These are phyloP conservation scores for Cyclotella choctawhatcheeana DNA, from an alignment of 108 stramenopile species.

Conservation along the genomic window DNA sequence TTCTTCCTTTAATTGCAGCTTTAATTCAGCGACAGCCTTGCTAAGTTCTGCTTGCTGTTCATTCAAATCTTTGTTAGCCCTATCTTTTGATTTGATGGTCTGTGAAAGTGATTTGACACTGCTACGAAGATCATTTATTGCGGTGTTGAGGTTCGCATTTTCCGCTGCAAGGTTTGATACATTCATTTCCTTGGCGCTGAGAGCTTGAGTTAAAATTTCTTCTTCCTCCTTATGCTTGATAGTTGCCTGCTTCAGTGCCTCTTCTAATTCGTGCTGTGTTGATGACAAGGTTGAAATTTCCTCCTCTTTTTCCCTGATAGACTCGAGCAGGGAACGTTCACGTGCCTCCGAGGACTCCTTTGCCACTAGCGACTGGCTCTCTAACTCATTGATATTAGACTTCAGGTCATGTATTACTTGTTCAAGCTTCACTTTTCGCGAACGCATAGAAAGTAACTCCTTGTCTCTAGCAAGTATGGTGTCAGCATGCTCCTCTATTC, in stretches of 20 bases:
- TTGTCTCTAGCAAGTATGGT: not conserved
- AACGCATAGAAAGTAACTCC: not conserved
- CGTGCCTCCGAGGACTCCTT: not conserved
- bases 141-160: not conserved
- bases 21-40: not conserved
- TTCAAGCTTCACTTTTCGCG: not conserved
- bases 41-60: not conserved
- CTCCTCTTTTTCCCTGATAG: constrained; percentile 16
- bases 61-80: not conserved
- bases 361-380: not conserved
- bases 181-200: not conserved
- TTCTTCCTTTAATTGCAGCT: not conserved
- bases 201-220: not conserved
- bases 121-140: not conserved
- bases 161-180: not conserved
- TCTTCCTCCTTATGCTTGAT: not conserved
- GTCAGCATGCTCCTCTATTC: not conserved
- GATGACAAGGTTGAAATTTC: constrained; percentile 1
- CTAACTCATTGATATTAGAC: not conserved
- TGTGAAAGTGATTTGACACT: not conserved
- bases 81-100: not conserved
- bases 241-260: not conserved
- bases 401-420: not conserved
- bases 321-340: not conserved
- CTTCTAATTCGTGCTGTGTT: not conserved